phyloP scores from a whole-genome alignment of 1,284 basidiomycete genomes.

The Puccinia novopanici region DNA sequence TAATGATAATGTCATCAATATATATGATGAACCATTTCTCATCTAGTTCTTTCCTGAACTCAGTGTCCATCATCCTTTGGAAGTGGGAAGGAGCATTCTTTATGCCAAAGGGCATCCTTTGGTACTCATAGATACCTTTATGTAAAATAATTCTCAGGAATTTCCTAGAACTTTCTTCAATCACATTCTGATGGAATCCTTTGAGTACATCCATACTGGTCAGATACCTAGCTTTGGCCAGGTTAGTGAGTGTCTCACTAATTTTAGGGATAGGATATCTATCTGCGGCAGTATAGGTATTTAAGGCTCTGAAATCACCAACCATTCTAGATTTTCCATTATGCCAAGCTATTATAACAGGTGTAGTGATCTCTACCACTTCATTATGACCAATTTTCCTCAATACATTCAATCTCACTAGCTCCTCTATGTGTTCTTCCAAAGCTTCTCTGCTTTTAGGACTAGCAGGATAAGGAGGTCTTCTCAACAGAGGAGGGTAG shows the following conservation, averaged over 20 bases:
- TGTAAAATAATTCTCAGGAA: too few species aligned
- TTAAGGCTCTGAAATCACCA: background rate
- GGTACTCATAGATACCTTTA: too few species aligned
- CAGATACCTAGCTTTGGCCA: background rate
- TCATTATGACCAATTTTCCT: conserved; percentile 19
- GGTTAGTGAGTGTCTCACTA: background rate
- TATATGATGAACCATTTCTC: too few species aligned
- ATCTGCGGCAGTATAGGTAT: background rate
- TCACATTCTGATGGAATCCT: too few species aligned
- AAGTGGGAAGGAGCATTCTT: too few species aligned
- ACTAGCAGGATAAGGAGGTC: conserved; percentile 29
- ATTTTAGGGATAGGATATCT: conserved; percentile 7
- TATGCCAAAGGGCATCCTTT: too few species aligned
- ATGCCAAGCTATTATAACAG: background rate
- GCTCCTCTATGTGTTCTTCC: background rate
- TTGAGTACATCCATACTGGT: too few species aligned
- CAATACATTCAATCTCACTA: background rate
- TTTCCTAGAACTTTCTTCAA: too few species aligned
- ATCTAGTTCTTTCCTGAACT: too few species aligned
- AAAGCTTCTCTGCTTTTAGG: conserved; percentile 23
- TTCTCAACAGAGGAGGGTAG: conserved; percentile 21
- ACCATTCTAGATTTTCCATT: background rate
- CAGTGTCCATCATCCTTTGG: too few species aligned
- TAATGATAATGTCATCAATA: too few species aligned
- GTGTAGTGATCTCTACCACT: background rate